phyloP scores from a whole-genome alignment of 2,329 filamentous ascomycete species.

The Aspergillus fumigatiaffinis region DNA sequence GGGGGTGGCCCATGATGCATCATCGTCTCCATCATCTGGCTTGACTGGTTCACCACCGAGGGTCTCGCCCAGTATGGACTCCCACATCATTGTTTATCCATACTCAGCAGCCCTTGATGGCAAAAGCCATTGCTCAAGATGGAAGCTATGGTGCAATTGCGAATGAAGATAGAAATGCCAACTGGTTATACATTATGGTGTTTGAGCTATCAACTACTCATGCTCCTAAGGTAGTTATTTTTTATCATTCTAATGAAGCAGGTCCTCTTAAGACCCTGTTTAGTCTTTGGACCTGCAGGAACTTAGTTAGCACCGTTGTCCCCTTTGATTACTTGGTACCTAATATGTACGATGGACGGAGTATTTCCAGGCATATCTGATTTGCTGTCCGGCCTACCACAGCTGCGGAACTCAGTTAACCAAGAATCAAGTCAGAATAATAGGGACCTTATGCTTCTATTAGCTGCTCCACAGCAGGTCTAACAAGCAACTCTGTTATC shows the following conservation, averaged over 20 bases:
- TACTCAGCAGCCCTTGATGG: background rate
- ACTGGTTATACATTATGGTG: background rate
- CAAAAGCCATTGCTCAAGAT: background rate
- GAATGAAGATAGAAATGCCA: background rate
- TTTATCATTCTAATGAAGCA: background rate
- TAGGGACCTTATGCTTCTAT: background rate
- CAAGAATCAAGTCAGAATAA: background rate
- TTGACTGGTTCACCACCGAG: background rate
- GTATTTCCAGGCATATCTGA: slow-evolving; percentile 1
- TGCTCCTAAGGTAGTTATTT: background rate
- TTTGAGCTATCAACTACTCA: background rate
- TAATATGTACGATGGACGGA: background rate
- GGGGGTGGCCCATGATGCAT: background rate
- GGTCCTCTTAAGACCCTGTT: background rate
- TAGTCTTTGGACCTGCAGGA: background rate
- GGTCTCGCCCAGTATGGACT: slow-evolving; percentile 2
- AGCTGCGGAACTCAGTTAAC: background rate
- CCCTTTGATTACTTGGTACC: background rate
- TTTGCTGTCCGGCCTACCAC: slow-evolving; percentile 1
- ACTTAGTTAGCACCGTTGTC: background rate
- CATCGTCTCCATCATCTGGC: background rate
- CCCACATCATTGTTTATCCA: background rate
- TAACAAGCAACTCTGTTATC: background rate
- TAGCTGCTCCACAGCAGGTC: background rate
- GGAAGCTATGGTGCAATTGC: background rate